Evolutionary conservation across 2,329 filamentous ascomycete species (phyloP).

Genomic region (Fusarium cicatricum): DNA sequence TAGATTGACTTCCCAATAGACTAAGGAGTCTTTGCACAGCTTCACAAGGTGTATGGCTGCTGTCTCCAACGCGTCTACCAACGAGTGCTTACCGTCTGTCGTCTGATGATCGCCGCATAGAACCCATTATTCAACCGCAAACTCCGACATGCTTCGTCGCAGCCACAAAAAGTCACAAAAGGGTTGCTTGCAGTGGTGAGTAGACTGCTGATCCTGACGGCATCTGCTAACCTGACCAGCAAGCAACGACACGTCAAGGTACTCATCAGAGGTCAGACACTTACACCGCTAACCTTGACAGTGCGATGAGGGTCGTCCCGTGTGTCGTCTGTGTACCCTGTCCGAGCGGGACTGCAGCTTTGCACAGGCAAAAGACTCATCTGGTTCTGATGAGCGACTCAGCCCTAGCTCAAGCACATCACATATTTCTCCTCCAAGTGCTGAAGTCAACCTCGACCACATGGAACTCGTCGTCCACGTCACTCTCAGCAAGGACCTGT

Average conservation of each 20-base stretch:
- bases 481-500: not conserved
- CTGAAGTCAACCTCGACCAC: slow-evolving; percentile 13
- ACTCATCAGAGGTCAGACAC: not conserved
- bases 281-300: not conserved
- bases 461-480: slow-evolving; percentile 24
- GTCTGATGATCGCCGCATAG: too few relatives aligned
- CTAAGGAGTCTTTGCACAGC: too few relatives aligned
- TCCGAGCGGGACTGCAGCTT: slow-evolving; percentile 23
- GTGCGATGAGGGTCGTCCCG: slow-evolving; percentile 32
- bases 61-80: too few relatives aligned
- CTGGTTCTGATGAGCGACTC: not conserved
- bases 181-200: slow-evolving; percentile 30
- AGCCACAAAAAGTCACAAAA: slow-evolving; percentile 31
- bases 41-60: too few relatives aligned
- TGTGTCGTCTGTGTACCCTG: slow-evolving; percentile 21
- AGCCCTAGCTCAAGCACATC: not conserved
- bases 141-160: slow-evolving; percentile 31
- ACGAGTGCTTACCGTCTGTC: too few relatives aligned
- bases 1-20: too few relatives aligned
- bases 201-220: too few relatives aligned
- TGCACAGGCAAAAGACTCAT: not conserved
- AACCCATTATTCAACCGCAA: not conserved
- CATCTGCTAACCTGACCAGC: slow-evolving; percentile 1
- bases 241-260: slow-evolving; percentile 34
- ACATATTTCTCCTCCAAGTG: too few relatives aligned